These are phyloP conservation scores for Phytophthora crassamura DNA, from an alignment of 352 stramenopile species.

Conservation along the genomic window DNA sequence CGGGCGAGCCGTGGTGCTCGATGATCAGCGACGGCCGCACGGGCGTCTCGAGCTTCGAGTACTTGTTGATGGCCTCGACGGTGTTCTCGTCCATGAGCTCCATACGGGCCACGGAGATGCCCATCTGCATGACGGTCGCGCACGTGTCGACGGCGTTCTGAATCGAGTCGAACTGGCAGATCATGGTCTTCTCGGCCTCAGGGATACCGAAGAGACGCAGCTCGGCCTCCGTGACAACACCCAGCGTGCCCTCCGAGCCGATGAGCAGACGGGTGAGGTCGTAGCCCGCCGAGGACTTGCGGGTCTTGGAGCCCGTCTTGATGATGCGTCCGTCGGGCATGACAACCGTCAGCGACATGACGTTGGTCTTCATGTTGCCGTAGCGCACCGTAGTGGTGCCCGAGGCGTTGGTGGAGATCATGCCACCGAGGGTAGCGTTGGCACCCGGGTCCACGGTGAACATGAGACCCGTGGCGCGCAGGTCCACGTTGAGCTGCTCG, in stretches of 20 bases:
- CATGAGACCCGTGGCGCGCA: constrained; percentile 91
- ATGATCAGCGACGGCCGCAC: constrained; percentile 94
- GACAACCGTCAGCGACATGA: constrained; percentile 94
- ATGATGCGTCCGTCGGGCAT: constrained; percentile 90
- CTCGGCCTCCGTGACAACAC: constrained; percentile 94
- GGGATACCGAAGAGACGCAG: constrained; percentile 95
- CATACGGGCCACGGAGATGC: constrained; percentile 87
- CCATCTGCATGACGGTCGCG: constrained; percentile 89
- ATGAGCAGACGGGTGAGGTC: constrained; percentile 96
- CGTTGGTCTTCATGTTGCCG: constrained; percentile 98
- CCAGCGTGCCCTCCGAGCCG: constrained; percentile 96
- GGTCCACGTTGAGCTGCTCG: constrained; percentile 90
- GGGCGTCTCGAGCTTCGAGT: constrained; percentile 81
- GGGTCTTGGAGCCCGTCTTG: constrained; percentile 90
- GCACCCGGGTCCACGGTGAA: constrained; percentile 98
- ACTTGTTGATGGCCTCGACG: constrained; percentile 86
- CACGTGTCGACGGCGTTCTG: constrained; percentile 86
- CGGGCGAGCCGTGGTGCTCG: constrained; percentile 90
- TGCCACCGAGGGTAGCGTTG: constrained; percentile 96
- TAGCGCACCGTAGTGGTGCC: constrained; percentile 93
- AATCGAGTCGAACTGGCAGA: constrained; percentile 94
- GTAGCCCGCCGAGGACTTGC: constrained; percentile 98
- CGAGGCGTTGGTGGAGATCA: constrained; percentile 93
- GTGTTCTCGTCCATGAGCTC: constrained; percentile 88
- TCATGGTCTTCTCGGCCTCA: constrained; percentile 90